Evolutionary conservation across 163 green algal genomes (phyloP), one percentile per base, ranked within the genome.

Genomic region (Coccomyxa subellipsoidea): DNA sequence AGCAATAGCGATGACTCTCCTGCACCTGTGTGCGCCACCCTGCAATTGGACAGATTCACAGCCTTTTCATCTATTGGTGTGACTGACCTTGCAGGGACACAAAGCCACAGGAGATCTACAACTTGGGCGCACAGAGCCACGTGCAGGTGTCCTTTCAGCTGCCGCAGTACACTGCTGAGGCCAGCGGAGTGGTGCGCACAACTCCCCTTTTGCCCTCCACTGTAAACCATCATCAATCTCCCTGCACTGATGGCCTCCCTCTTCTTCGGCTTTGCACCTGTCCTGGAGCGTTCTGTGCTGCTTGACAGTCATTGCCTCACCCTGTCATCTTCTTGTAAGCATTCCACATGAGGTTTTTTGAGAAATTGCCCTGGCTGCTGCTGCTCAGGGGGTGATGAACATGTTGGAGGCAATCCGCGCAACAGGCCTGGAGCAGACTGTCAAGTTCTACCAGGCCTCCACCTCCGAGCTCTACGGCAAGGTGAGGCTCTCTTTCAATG

Each of bases 401-500:
- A 71, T 96, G 76, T 87, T 96, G 34, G 93, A 96, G 80, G 93
- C 93, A 8, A 84, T 94, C n/a, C 83, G 90, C 21, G 81, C 84
- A 32, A 78, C 80, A 18, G 87, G 85, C 29, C 73, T 91, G n/a
- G 76, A 83, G 76, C 37, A 91, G 38, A 91, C 76, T 18, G 80
- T 76, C 4, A 76, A 80, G 4, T 92, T 96, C 79, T 97, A 97
- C 84, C 93, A 97, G 82, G 93, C 93, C 27, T 95, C 93, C 2
- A 96, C 93, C 4, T 95, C 90, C 0, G 93, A 97, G 84, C 86
- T 97, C 81, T 97, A 93, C 81, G 93, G 93, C 77, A 91, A 90
- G 81, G 88, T 94, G 78, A 12, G 23, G 87, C 92, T n/a, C n/a
- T n/a, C n/a, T n/a, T n/a, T n/a, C n/a, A n/a, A n/a, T n/a, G n/a